Evolutionary conservation across 305 asterid genomes (phyloP), one percentile per base, ranked within the genome.

Genomic region (Fraxinus dipetala): DNA sequence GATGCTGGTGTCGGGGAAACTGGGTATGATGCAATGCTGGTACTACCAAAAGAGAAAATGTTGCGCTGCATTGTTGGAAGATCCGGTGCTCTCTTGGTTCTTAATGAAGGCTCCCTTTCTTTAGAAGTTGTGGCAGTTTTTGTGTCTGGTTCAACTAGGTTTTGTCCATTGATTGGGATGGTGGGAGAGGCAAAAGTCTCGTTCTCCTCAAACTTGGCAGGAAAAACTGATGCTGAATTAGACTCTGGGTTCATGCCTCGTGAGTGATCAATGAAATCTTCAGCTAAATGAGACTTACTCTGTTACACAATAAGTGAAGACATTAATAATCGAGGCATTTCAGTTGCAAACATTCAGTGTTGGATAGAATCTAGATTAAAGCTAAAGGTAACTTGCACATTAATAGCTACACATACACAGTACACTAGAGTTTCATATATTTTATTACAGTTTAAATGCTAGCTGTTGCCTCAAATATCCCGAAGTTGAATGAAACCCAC

Each of bases 91-190:
- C 88, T 87, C 79, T 84, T 90, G 76, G 88, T 85, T 75, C 85
- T 81, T 73, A 84, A 35, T n/a, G 87, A 93, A 31, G 90, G 88
- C 61, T 82, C 81, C 84, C 83, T 85, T 82, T 90, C 93, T 83
- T 89, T 89, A 83, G 91, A 85, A 77, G 88, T 82, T 34, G 91
- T 83, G 34, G 90, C 87, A 36, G 88, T 84, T 87, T 89, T 89
- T 31, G 87, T 84, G 77, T 90, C 94, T 3, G 95, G 87, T 77
- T 92, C 98, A 26, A 88, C 87, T 81, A 88, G 80, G 82, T 88
- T 91, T 81, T 91, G 94, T 74, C 92, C 94, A 63, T 87, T 88
- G 85, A 84, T 78, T 34, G 92, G 91, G 82, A 85, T 85, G 82
- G 85, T 84, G 1, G 89, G 87, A 82, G 91, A 83, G 76, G 74